Base-by-base conservation (phyloP, 805 yeast species). In the Diddensiella caesifluorescens region DNA sequence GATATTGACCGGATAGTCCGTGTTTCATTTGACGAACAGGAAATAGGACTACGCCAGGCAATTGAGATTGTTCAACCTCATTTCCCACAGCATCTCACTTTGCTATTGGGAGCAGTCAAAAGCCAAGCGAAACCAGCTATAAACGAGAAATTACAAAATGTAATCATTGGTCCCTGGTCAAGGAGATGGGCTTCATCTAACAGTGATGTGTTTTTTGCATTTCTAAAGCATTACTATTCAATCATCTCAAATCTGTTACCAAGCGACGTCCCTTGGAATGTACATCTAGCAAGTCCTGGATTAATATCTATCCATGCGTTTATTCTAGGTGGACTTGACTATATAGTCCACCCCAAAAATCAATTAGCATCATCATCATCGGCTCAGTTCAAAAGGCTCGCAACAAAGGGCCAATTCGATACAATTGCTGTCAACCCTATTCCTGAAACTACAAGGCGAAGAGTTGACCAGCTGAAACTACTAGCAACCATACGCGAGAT, bases 181-280 rank as follows among this genome's bases (percentile, higher is more conserved):
- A 54, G 65, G 3, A 52, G 60, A 19, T 67, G 67, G 64, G 51
- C 55, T 9, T 37, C 52, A 5, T 52, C 58, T 4, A 60, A 62
- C 49, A 54, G 67, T 16, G 61, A 59, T 30, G 54, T 68, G 10
- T 67, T 67, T 42, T 55, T 61, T 22, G 59, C 71, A n/a, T 67
- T 67, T 43, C 46, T 68, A 32, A 67, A 64, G 50, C 73, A 68
- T 48, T 59, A 62, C 40, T 67, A 65, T 41, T 37, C 56, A 9
- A 49, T 67, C 12, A 54, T 61, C 9, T 51, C 67, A 6, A 41
- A 38, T n/a, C 16, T 41, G 7, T 45, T 56, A 3, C 60, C 60
- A 1, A 42, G 40, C 1, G 52, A 44, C 22, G 36, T 46, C 25
- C 53, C 53, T 9, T 45, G 45, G 45, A 46, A 39, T 22, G 43